Conservation (phyloP, 2,329 filamentous ascomycete species). For the Colletotrichum tropicale region DNA sequence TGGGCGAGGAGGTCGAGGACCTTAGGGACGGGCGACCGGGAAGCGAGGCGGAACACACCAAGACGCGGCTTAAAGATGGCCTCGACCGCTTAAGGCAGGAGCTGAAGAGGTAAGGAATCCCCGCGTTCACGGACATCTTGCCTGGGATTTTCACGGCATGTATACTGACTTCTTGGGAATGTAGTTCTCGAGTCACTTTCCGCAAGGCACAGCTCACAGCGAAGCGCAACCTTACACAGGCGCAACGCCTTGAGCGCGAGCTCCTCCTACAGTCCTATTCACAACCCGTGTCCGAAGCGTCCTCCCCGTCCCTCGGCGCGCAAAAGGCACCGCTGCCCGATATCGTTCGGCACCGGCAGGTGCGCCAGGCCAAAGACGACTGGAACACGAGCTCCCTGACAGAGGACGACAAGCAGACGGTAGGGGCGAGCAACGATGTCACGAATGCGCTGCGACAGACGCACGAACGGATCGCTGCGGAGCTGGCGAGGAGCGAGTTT, state of each 20-base stretch:
- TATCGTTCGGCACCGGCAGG: constrained; percentile 28
- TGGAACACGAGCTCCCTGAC: constrained; percentile 43
- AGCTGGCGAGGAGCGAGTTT: constrained; percentile 86
- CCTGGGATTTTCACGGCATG: constrained; percentile 20
- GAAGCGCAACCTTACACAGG: constrained; percentile 74
- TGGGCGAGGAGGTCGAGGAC: constrained; percentile 80
- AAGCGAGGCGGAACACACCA: constrained; percentile 64
- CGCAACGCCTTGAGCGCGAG: constrained; percentile 78
- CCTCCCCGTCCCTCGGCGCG: constrained; percentile 30
- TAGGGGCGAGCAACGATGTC: constrained; percentile 81
- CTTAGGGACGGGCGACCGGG: constrained; percentile 57
- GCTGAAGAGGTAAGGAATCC: constrained; percentile 65
- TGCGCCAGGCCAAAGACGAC: constrained; percentile 25
- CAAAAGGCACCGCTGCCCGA: constrained; percentile 21
- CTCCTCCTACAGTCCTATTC: constrained; percentile 72
- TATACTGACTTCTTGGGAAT: neutral
- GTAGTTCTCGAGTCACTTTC: constrained; percentile 68
- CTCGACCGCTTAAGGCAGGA: constrained; percentile 72
- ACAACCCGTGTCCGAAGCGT: constrained; percentile 40
- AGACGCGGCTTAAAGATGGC: constrained; percentile 68
- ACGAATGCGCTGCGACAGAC: constrained; percentile 84
- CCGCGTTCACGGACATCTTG: neutral
- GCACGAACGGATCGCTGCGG: constrained; percentile 83
- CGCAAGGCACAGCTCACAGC: constrained; percentile 82
- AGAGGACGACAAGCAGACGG: constrained; percentile 73